Evolutionary conservation across 768 basidiomycete species (phyloP), one percentile per base, ranked within the genome.

Genomic region (Tylopilus balloui): DNA sequence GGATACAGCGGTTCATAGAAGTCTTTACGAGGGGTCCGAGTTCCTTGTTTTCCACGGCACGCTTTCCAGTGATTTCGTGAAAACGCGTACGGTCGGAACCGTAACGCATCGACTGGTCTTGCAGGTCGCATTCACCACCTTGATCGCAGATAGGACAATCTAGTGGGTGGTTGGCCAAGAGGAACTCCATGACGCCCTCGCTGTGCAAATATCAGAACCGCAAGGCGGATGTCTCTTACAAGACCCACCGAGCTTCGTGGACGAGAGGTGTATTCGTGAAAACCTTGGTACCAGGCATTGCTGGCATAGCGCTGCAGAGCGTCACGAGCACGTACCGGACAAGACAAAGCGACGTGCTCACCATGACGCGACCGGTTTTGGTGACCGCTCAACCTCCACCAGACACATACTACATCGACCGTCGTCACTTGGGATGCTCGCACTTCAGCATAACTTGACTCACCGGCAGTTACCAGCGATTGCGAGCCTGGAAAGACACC

Each of bases 131-230:
- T 78, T 97, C 94, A 50, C 96, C 95, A 66, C 94, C 95, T 71
- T 98, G 94, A 67, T 99, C 96, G 62, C 96, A 99, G 55, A 98
- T 88, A 19, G 96, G 96, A 70, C 96, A 99, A 68, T 99, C 96
- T 48, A 99, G 78, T 2, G 96, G 96, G 63, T 99, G 96, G 70
- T 99, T 98, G 50, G 95, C 83, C 52, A 98, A 83, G 32, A 98
- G 78, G 71, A 98, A 96, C 65, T 98, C 96, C 96, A 99, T 98
- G 51, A 98, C 95, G 43, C 96, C 96, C 70, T 96, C 93, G 19
- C 93, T 89, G 59, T 23, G 48, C 45, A 15, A 37, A 31, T 14
- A 41, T 63, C 13, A 63, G 54, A 39, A 53, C 17, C 24, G 31
- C 14, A 42, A 15, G 34, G 10, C 23, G 35, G 2, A 8, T 13